Conservation (phyloP, 2,329 filamentous ascomycete genomes). For the Beauveria scarabaeidicola region DNA sequence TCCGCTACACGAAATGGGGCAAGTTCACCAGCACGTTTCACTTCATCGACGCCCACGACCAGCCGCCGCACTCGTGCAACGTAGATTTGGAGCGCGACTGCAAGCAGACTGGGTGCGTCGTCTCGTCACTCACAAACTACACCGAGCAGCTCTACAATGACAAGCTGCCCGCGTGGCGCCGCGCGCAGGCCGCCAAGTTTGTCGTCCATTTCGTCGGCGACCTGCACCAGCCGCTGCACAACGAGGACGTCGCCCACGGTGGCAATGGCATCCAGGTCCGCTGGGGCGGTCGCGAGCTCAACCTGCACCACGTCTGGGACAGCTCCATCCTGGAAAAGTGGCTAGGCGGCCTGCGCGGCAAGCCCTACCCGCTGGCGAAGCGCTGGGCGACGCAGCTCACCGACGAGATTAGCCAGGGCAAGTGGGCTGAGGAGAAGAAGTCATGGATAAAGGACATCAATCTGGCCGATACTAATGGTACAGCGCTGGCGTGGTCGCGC, state of each 20-base stretch:
- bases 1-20: conserved; percentile 56
- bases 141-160: conserved; percentile 45
- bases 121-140: conserved; percentile 53
- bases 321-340: conserved; percentile 58
- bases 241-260: conserved; percentile 53
- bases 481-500: conserved; percentile 54
- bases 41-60: conserved; percentile 61
- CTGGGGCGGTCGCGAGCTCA: conserved; percentile 49
- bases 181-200: conserved; percentile 56
- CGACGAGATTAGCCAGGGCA: conserved; percentile 45
- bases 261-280: conserved; percentile 60
- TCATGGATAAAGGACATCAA: conserved; percentile 51
- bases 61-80: conserved; percentile 47
- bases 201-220: conserved; percentile 62
- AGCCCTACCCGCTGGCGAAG: conserved; percentile 41
- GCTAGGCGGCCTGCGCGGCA: conserved; percentile 45
- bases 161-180: conserved; percentile 34
- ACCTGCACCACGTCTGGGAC: conserved; percentile 69
- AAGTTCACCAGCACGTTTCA: conserved; percentile 55
- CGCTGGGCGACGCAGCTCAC: conserved; percentile 51
- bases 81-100: conserved; percentile 55
- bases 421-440: conserved; percentile 40
- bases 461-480: conserved; percentile 43
- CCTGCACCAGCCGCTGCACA: conserved; percentile 61
- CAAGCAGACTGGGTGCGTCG: conserved; percentile 52